Conservation (phyloP, 2,329 filamentous ascomycete species). For the Aspergillus unguis region DNA sequence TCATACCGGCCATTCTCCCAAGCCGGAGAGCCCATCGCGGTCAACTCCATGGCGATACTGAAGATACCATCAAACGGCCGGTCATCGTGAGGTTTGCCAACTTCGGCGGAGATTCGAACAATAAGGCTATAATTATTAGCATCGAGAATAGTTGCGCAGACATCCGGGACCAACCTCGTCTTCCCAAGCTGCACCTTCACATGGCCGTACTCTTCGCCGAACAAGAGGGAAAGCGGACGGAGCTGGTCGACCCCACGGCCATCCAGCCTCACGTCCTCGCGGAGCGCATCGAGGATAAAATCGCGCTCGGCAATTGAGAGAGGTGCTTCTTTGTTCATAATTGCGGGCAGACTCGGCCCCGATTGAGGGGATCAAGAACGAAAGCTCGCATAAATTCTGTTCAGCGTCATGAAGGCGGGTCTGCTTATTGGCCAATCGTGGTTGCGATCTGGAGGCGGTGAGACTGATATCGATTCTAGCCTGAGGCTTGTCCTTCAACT, state of each 20-base stretch:
- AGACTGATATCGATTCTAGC: not conserved
- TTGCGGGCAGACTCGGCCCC: conserved; percentile 27
- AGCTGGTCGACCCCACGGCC: conserved; percentile 78
- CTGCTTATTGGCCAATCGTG: conserved; percentile 16
- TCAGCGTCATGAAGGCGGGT: conserved; percentile 18
- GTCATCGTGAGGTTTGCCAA: conserved; percentile 79
- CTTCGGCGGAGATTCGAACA: conserved; percentile 81
- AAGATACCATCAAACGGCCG: conserved; percentile 95
- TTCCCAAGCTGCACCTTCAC: conserved; percentile 85
- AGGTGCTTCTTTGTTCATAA: conserved; percentile 88
- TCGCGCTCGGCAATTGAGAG: conserved; percentile 84
- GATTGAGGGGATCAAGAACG: conserved; percentile 20
- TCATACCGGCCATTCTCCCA: conserved; percentile 76
- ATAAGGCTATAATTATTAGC: conserved; percentile 38
- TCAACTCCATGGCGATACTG: conserved; percentile 85
- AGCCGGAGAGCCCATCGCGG: conserved; percentile 84
- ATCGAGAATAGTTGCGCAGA: not conserved
- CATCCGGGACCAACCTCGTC: conserved; percentile 65
- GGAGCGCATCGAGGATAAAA: conserved; percentile 79
- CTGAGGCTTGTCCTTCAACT: conserved; percentile 12
- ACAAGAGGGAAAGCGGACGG: conserved; percentile 70
- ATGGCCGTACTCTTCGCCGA: conserved; percentile 88
- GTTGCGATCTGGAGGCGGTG: conserved; percentile 7
- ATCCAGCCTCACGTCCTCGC: conserved; percentile 78
- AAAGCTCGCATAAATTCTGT: conserved; percentile 19